phyloP scores from a whole-genome alignment of 1,284 basidiomycete genomes.

The Cutaneotrichosporon sp. region DNA sequence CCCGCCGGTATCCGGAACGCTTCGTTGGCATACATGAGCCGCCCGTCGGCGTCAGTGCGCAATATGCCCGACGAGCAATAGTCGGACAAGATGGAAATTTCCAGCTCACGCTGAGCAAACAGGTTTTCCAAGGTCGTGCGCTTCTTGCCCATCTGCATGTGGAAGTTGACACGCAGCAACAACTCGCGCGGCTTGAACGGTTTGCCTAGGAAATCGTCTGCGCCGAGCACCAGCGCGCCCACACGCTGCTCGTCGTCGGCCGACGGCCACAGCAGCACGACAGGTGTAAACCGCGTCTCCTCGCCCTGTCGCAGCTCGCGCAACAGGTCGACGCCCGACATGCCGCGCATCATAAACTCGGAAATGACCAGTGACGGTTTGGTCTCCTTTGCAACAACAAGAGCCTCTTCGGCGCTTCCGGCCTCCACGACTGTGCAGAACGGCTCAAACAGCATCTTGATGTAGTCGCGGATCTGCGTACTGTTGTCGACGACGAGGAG shows the following conservation, averaged over 20 bases:
- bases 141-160: slow-evolving; percentile 45
- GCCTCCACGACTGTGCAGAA: slow-evolving; percentile 46
- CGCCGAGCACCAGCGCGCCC: slow-evolving; percentile 45
- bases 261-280: slow-evolving; percentile 33
- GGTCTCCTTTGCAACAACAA: slow-evolving; percentile 27
- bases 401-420: slow-evolving; percentile 44
- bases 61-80: slow-evolving; percentile 40
- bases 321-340: slow-evolving; percentile 35
- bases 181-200: slow-evolving; percentile 48
- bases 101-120: slow-evolving; percentile 33
- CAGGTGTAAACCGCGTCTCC: slow-evolving; percentile 25
- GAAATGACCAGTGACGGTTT: slow-evolving; percentile 35
- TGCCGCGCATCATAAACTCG: slow-evolving; percentile 44
- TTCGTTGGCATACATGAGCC: slow-evolving; percentile 31
- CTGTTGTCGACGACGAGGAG: slow-evolving; percentile 36
- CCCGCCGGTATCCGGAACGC: slow-evolving; percentile 25
- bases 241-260: slow-evolving; percentile 35
- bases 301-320: slow-evolving; percentile 20
- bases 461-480: slow-evolving; percentile 39
- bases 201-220: slow-evolving; percentile 46
- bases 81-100: slow-evolving; percentile 44
- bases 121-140: slow-evolving; percentile 34
- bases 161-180: slow-evolving; percentile 45
- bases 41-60: slow-evolving; percentile 24
- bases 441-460: slow-evolving; percentile 35